These are phyloP conservation scores for Cephaloascus albidus DNA, from an alignment of 805 yeast genomes.

Conservation along the genomic window DNA sequence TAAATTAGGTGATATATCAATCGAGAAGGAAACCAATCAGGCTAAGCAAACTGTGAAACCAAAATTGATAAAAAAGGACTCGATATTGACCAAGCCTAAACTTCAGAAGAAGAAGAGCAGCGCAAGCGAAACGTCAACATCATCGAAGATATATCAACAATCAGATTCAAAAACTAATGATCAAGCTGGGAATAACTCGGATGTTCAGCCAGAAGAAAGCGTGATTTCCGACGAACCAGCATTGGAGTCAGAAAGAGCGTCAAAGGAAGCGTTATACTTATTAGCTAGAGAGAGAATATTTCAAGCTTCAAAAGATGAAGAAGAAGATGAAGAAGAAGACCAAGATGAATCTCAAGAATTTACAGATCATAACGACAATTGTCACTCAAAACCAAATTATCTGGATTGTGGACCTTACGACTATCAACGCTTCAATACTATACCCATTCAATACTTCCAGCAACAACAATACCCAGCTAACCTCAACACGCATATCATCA, in stretches of 20 bases:
- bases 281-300: constrained; percentile 29
- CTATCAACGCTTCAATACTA: neutral
- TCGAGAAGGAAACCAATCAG: neutral
- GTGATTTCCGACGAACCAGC: constrained; percentile 8
- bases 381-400: neutral
- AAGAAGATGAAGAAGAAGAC: constrained; percentile 1
- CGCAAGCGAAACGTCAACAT: too few species aligned
- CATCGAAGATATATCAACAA: neutral
- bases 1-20: neutral
- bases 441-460: neutral
- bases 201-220: neutral
- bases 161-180: neutral
- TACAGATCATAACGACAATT: neutral
- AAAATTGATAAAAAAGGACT: neutral
- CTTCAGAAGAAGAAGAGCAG: neutral
- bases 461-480: too few species aligned
- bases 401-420: neutral
- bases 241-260: constrained; percentile 18
- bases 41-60: neutral
- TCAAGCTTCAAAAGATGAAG: constrained; percentile 6
- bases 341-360: neutral
- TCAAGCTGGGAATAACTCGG: neutral
- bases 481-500: too few species aligned
- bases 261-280: constrained; percentile 24
- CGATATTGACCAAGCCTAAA: neutral